These are phyloP conservation scores for Tothia fuscella DNA, from an alignment of 2,329 filamentous ascomycete species.

Conservation along the genomic window DNA sequence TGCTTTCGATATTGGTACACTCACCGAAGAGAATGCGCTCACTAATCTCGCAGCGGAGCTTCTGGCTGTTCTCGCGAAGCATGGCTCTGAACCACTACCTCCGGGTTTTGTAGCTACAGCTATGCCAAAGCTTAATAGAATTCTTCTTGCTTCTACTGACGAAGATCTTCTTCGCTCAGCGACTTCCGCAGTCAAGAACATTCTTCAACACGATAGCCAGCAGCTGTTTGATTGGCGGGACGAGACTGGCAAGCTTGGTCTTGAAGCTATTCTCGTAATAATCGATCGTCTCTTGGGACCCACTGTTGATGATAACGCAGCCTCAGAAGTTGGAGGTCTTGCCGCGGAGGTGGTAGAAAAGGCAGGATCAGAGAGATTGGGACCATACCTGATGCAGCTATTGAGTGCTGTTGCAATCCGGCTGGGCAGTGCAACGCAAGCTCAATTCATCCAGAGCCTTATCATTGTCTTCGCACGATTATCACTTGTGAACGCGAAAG, in stretches of 20 bases:
- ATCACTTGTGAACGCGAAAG: constrained; percentile 69
- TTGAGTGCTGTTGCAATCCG: constrained; percentile 79
- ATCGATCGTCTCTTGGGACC: constrained; percentile 82
- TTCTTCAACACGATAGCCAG: constrained; percentile 78
- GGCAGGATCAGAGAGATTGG: constrained; percentile 80
- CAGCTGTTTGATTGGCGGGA: constrained; percentile 85
- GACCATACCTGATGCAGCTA: constrained; percentile 79
- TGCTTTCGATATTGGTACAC: constrained; percentile 75
- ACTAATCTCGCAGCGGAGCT: constrained; percentile 81
- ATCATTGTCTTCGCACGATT: constrained; percentile 91
- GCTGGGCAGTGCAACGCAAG: constrained; percentile 68
- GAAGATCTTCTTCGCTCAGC: constrained; percentile 80
- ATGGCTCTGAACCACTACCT: constrained; percentile 75
- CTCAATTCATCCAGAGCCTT: constrained; percentile 87
- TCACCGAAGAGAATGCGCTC: constrained; percentile 75
- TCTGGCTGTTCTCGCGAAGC: constrained; percentile 66
- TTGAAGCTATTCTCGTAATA: constrained; percentile 82
- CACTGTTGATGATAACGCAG: constrained; percentile 79
- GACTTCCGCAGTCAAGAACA: constrained; percentile 76
- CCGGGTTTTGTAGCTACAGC: constrained; percentile 72
- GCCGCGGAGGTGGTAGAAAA: constrained; percentile 93
- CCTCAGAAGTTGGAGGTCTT: constrained; percentile 89
- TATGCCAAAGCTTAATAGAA: constrained; percentile 73
- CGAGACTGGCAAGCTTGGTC: constrained; percentile 61
- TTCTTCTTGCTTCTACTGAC: constrained; percentile 75